Evolutionary conservation across 2,329 filamentous ascomycete genomes (phyloP), one percentile per base, ranked within the genome.

Genomic region (Hymenoscyphus fructigenus): DNA sequence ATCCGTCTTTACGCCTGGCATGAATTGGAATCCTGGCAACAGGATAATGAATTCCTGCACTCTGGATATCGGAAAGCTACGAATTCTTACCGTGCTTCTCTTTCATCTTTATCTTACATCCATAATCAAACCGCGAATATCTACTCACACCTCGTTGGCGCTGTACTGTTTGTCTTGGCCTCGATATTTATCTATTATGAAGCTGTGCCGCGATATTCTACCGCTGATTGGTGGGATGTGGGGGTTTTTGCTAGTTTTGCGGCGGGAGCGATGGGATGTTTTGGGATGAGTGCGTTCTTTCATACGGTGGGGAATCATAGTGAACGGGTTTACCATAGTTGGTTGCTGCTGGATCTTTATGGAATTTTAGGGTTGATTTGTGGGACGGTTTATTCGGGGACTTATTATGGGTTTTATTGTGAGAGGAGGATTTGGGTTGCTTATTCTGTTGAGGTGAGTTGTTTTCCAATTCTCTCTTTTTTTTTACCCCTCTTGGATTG

Each of bases 341-440:
- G 64, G 64, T 55, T 66, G 47, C 26, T 63, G 14, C 23, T 66
- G 7, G 64, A 66, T 44, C 55, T 66, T 4, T 63, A 63, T 60
- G 64, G 64, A 2, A 66, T 66, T 26, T 41, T 66, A 47, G 58
- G 57, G 6, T 60, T 66, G 58, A 66, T 62, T 10, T 62, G 61
- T 61, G 64, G 64, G n/a, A 63, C 61, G n/a, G 61, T 63, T 50
- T 63, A 63, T 58, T 69, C 68, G 7, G 66, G 66, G 10, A 65
- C 65, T 44, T 71, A 71, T 60, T 65, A 68, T 61, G 60, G 65
- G 17, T 69, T 70, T 59, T 71, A 70, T 53, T 72, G 63, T 55
- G 69, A 66, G 53, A 62, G 44, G 61, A 53, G 26, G 47, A 34
- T 65, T 20, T 66, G 69, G 59, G 60, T 64, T 5, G 65, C 60